These are phyloP conservation scores for Backusella parvicylindrica DNA, from an alignment of 192 early-diverging fungal species.

Conservation along the genomic window DNA sequence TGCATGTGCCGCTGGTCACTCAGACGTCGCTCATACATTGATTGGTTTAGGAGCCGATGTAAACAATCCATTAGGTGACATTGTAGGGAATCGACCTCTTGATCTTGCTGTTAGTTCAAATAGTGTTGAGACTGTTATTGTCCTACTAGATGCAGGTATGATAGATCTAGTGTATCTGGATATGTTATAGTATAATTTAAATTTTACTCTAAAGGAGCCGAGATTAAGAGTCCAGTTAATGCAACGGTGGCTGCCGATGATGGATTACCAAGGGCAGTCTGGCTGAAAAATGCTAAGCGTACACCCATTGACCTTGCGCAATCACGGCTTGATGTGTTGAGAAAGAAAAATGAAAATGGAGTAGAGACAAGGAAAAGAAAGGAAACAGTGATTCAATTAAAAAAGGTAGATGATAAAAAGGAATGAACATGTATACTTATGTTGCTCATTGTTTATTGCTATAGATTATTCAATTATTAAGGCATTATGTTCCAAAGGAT, in stretches of 20 bases:
- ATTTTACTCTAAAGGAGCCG: background rate
- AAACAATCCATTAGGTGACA: constrained; percentile 31
- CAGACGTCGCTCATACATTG: constrained; percentile 12
- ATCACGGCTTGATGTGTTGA: constrained; percentile 26
- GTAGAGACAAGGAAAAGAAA: background rate
- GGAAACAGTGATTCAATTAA: constrained; percentile 4
- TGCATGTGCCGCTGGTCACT: constrained; percentile 30
- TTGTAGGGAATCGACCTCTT: constrained; percentile 33
- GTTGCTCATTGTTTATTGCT: background rate
- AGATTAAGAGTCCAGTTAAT: background rate
- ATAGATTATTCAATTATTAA: constrained; percentile 32
- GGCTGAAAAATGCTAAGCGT: background rate
- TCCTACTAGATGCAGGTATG: constrained; percentile 24
- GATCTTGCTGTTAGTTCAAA: constrained; percentile 35
- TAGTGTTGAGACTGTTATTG: constrained; percentile 30
- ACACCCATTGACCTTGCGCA: constrained; percentile 32
- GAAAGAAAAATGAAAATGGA: constrained; percentile 3
- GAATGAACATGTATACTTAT: background rate
- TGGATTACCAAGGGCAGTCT: constrained; percentile 2
- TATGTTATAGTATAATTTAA: too few relatives aligned
- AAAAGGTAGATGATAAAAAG: background rate
- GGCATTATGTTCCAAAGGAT: constrained; percentile 7
- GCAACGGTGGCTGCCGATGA: background rate
- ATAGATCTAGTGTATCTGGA: background rate
- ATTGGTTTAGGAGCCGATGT: constrained; percentile 27